Evolutionary conservation across 164 flowering plant species (phyloP).

Genomic region (Amborella trichopoda): DNA sequence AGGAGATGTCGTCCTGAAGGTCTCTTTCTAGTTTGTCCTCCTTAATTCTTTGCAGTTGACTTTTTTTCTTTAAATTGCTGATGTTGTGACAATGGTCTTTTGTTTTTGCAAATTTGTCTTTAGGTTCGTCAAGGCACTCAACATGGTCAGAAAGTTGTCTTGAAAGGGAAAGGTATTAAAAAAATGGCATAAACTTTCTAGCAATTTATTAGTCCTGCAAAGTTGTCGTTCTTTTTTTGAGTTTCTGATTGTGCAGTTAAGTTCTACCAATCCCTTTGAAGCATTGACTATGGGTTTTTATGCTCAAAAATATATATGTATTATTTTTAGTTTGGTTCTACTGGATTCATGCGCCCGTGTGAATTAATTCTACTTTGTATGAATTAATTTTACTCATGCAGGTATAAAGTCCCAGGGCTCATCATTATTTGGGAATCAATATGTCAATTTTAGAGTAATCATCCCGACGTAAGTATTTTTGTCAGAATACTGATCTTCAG

Average conservation of each 20-base stretch:
- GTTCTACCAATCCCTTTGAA: not conserved
- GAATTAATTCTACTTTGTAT: no score
- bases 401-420: slow-evolving; percentile 64
- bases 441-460: slow-evolving; percentile 86
- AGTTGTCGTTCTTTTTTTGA: not conserved
- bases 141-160: slow-evolving; percentile 92
- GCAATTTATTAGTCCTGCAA: not conserved
- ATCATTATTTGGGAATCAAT: slow-evolving; percentile 64
- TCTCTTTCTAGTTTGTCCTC: slow-evolving; percentile 6
- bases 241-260: not conserved
- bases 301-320: not conserved
- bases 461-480: slow-evolving; percentile 68
- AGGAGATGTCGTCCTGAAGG: slow-evolving; percentile 97
- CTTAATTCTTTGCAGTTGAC: not conserved
- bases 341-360: no score
- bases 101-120: no score
- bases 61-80: not conserved
- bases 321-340: no score
- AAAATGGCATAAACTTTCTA: not conserved
- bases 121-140: slow-evolving; percentile 95
- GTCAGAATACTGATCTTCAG: no score
- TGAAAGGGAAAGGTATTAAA: slow-evolving; percentile 67
- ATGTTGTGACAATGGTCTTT: slow-evolving; percentile 2
- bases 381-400: slow-evolving; percentile 13
- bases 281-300: not conserved